Evolutionary conservation across 495 filamentous ascomycete species (phyloP).

Genomic region (Hypomontagnella submonticulosa): DNA sequence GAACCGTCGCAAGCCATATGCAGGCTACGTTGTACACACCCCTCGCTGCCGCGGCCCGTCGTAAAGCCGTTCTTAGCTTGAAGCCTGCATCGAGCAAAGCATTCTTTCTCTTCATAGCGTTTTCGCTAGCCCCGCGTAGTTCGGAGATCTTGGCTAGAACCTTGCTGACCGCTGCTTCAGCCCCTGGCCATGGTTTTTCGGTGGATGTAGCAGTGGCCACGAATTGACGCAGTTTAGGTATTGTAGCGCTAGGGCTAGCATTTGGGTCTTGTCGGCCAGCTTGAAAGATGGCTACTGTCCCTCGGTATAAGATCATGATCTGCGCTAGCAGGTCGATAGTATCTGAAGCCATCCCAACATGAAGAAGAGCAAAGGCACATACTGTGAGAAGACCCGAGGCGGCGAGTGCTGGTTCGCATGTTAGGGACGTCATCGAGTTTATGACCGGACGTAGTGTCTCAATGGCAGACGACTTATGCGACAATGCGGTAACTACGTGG

Average conservation of each 20-base stretch:
- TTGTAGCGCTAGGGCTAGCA: neutral
- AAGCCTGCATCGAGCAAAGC: conserved; percentile 11
- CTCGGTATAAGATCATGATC: conserved; percentile 21
- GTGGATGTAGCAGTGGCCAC: neutral
- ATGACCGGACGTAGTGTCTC: conserved; percentile 11
- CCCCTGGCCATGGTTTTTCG: conserved; percentile 9
- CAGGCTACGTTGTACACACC: conserved; percentile 18
- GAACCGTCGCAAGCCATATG: conserved; percentile 22
- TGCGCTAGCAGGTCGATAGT: conserved; percentile 21
- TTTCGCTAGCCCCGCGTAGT: conserved; percentile 5
- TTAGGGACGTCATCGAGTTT: conserved; percentile 7
- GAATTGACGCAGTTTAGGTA: conserved; percentile 3
- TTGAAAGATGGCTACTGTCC: conserved; percentile 18
- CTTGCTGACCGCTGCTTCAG: conserved; percentile 4
- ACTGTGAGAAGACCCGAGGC: conserved; percentile 26
- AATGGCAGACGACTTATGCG: conserved; percentile 17
- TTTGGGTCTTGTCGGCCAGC: conserved; percentile 4
- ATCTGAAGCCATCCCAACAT: conserved; percentile 10
- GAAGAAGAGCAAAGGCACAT: conserved; percentile 22
- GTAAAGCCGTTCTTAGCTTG: conserved; percentile 4
- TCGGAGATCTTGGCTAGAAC: conserved; percentile 11
- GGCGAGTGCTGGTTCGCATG: conserved; percentile 14
- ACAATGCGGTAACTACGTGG: conserved; percentile 12
- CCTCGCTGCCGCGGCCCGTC: neutral
- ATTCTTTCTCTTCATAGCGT: conserved; percentile 7